A percentile compares a stretch with the other conserved stretches of the same genome.
Conservation (phyloP, 345 rosid species). For the Populus davidiana region DNA sequence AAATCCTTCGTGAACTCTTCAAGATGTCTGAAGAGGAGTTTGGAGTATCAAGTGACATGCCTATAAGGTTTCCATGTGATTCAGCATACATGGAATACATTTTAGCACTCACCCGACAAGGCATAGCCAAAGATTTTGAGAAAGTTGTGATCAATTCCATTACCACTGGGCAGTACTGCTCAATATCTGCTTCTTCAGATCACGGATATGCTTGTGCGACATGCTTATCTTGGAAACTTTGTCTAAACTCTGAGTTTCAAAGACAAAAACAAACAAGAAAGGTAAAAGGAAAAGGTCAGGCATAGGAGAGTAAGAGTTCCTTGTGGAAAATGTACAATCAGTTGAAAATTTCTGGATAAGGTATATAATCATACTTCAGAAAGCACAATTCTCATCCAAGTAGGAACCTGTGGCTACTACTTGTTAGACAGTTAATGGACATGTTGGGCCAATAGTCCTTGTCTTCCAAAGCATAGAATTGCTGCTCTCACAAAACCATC, state of each 20-base stretch:
- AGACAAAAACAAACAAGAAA: not conserved
- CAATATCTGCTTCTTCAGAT: slow-evolving; percentile 1
- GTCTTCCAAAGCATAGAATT: not conserved
- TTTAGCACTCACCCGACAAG: not conserved
- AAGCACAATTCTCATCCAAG: not conserved
- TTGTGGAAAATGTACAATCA: not conserved
- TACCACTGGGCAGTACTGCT: not conserved
- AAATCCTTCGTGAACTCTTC: too few relatives aligned
- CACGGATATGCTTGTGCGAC: not conserved
- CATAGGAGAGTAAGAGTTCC: not conserved
- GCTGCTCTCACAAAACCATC: not conserved
- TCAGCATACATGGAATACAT: slow-evolving; percentile 24
- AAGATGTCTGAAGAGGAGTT: too few relatives aligned
- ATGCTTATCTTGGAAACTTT: not conserved
- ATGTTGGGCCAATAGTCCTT: not conserved
- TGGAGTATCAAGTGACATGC: slow-evolving; percentile 5
- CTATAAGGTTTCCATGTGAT: slow-evolving; percentile 35
- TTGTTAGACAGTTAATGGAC: not conserved
- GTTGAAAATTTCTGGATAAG: not conserved
- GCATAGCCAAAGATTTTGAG: slow-evolving; percentile 17
- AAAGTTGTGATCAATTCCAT: slow-evolving; percentile 16
- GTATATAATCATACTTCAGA: not conserved
- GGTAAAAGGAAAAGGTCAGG: not conserved
- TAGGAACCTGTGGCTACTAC: not conserved
- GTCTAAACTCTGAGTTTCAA: not conserved